Percentiles rank a stretch among this genome's conserved stretches.
Conservation (phyloP, 176 grass and related monocot species). For the Carex myosuroides region DNA sequence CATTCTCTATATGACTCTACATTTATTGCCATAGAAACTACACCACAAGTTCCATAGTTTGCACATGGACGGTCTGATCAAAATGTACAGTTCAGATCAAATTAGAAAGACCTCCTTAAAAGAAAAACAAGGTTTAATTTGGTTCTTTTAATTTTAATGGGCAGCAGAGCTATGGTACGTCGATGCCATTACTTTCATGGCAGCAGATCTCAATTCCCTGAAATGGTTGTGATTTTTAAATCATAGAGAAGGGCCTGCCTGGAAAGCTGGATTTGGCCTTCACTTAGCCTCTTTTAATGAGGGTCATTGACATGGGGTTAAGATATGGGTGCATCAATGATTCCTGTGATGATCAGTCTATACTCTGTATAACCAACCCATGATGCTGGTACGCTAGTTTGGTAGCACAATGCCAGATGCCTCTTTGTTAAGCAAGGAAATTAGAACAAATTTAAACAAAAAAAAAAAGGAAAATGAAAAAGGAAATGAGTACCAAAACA, state of each 20-base stretch:
- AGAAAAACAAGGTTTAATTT: neutral
- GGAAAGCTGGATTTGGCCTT: neutral
- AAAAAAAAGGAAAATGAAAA: neutral
- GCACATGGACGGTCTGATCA: neutral
- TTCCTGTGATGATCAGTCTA: neutral
- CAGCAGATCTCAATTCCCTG: neutral
- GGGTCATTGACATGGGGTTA: neutral
- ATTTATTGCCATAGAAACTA: conserved; percentile 1
- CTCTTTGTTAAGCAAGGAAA: neutral
- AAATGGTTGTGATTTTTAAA: neutral
- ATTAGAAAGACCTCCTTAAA: neutral
- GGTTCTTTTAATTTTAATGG: neutral
- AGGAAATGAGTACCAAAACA: neutral
- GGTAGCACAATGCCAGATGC: neutral
- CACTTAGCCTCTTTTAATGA: neutral
- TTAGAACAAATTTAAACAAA: neutral
- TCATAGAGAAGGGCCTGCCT: neutral
- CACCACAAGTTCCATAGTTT: neutral
- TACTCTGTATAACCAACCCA: neutral
- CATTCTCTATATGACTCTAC: conserved; percentile 7
- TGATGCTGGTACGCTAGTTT: neutral
- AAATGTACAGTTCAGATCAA: neutral
- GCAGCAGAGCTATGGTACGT: neutral
- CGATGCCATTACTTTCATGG: neutral
- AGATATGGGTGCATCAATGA: neutral